A percentile compares a stretch with the other conserved stretches of the same genome.
phyloP scores from a whole-genome alignment of 441 rosid genomes.

The Pelargonium myrrhifolium region DNA sequence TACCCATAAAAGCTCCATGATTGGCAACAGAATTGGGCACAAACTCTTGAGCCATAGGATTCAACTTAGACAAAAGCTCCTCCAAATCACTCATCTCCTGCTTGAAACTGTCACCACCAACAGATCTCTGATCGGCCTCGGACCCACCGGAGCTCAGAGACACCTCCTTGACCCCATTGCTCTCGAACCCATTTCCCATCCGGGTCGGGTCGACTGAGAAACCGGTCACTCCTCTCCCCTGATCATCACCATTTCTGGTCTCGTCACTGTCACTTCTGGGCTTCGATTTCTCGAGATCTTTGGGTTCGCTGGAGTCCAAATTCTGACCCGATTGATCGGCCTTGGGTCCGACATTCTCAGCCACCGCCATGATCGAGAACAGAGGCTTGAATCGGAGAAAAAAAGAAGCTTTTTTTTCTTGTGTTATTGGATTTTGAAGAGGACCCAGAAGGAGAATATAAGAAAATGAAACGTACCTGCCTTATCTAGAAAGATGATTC shows the following conservation, averaged over 20 bases:
- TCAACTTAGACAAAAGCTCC: conserved; percentile 7
- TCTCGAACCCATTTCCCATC: conserved; percentile 37
- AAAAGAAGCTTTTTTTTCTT: not conserved
- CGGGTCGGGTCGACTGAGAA: conserved; percentile 13
- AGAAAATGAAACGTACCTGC: not conserved
- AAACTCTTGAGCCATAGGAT: conserved; percentile 13
- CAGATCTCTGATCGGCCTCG: conserved; percentile 24
- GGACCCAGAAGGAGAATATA: not conserved
- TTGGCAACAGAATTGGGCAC: conserved; percentile 4
- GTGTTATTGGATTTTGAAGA: not conserved
- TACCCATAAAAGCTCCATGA: conserved; percentile 18
- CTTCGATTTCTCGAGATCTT: conserved; percentile 41
- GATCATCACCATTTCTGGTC: too few relatives aligned
- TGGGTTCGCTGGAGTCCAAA: conserved; percentile 33
- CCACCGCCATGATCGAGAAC: conserved; percentile 71
- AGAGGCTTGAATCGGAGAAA: not conserved
- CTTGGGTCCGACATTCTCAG: conserved; percentile 76
- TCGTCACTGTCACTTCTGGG: conserved; percentile 31
- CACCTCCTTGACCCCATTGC: conserved; percentile 23
- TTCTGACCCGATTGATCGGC: conserved; percentile 51
- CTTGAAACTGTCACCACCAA: not conserved
- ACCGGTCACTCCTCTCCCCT: not conserved
- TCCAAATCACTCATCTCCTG: not conserved
- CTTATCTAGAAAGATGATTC: conserved; percentile 1
- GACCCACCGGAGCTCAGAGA: conserved; percentile 26